Base-by-base conservation (phyloP, 208 protist species). In the Zelonia costaricensis region DNA sequence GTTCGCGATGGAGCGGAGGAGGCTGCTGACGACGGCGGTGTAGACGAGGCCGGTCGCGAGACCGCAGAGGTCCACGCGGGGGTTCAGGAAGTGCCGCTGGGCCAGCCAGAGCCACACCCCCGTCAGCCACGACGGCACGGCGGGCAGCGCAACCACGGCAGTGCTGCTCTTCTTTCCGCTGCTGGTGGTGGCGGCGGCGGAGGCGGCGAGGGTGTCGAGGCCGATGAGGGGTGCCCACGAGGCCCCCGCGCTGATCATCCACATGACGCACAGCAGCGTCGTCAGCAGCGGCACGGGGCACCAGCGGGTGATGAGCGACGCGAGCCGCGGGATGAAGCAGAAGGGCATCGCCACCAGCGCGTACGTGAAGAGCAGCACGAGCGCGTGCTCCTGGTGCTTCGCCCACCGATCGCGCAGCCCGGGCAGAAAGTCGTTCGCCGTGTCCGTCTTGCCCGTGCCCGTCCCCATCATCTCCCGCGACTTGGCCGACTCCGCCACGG, bases 1-100 rank as follows among this genome's bases (percentile, higher is more conserved):
- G 28, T 77, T 81, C 23, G 63, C 63, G 22, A 81, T 67, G 23
- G 63, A 47, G 44, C 75, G 75, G 20, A 81, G 42, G 36, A 81
- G 54, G 51, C 68, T 76, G 25, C 58, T 76, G 20, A 65, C 60
- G 28, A 72, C 49, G 25, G 69, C 28, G 42, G 64, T 72, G 43
- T 77, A 65, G 23, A 69, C 44, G 38, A 54, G 39, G 4, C 69
- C 75, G 1, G 75, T 76, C 18, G 49, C 49, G 48, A 51, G 31
- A 1, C 51, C 59, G 44, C 71, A 78, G 9, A 61, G 22, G 9
- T 36, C 20, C 23, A 49, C 45, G 36, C 31, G 64, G 27, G 56
- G 49, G 18, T 35, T 54, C 7, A 64, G 31, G 42, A 60, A 4
- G 57, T 36, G 40, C 31, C 54, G 57, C 33, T 38, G 23, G 5